Base-by-base conservation (phyloP, 1,284 basidiomycete species). In the Ustanciosporium gigantosporum region DNA sequence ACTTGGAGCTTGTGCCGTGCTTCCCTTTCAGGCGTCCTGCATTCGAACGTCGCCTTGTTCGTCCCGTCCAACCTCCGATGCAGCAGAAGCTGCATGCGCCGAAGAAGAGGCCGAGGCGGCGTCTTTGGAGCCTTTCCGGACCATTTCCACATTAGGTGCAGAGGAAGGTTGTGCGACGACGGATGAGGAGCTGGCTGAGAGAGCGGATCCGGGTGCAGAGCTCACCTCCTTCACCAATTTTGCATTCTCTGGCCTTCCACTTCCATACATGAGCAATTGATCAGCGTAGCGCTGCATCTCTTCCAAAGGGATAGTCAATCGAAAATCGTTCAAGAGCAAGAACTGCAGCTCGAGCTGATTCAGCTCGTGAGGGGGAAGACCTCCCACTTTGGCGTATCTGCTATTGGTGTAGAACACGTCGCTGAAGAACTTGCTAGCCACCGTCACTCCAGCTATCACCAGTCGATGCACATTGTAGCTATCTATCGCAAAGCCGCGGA, bases 371-470 rank as follows among this genome's bases (percentile, higher is more conserved):
- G 93, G 87, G 0, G 94, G 94, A 2, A 98, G 84, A 20, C 94
- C 94, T 45, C 94, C 94, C 57, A 93, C 92, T 85, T 97, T 98
- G 49, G 94, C 94, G 78, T 98, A 98, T 27, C 94, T 84, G 23
- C 93, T 96, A 75, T 98, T 98, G n/a, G 94, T 97, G 80, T 98
- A 97, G 75, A 98, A 98, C 9, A 98, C 92, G 78, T 98, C 94
- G 53, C 89, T 91, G 79, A 97, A 97, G 79, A 98, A 98, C 79
- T 98, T 98, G 82, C 89, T 92, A 16, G 94, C 93, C 8, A 98
- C 94, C 3, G 94, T 97, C 21, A 98, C 89, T 3, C 94, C 94
- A 1, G 94, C 93, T 66, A 98, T 97, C 71, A 98, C 89, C 36
- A 98, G 82, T 24, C 91, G 85, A 79, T 98, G 94, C 21, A 98